Evolutionary conservation across 208 protist genomes (phyloP).

Genomic region (Trypanosoma platydactyli): DNA sequence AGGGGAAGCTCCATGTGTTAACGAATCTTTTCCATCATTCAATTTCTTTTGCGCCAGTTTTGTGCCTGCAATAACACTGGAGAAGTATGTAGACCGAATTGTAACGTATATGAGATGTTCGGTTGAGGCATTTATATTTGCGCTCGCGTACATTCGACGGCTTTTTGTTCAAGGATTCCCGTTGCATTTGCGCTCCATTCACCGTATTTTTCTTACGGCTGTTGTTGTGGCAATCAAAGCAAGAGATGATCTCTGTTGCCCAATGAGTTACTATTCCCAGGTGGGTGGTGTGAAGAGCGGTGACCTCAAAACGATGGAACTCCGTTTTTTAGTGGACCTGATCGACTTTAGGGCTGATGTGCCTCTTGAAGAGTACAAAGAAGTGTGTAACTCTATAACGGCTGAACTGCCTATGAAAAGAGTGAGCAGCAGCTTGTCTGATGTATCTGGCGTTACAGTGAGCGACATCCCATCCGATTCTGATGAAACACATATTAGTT

Average conservation of each 20-base stretch:
- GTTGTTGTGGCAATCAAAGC: constrained; percentile 88
- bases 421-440: constrained; percentile 27
- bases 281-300: constrained; percentile 80
- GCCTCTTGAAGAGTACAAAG: constrained; percentile 37
- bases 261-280: constrained; percentile 90
- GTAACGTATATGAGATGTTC: constrained; percentile 55
- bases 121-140: constrained; percentile 48
- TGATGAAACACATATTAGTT: constrained; percentile 5
- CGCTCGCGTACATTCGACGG: constrained; percentile 46
- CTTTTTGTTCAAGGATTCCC: constrained; percentile 42
- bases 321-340: constrained; percentile 73
- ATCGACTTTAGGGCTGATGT: constrained; percentile 57
- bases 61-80: constrained; percentile 43
- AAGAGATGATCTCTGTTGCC: constrained; percentile 90
- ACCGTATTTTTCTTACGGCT: constrained; percentile 87
- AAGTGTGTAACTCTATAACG: constrained; percentile 43
- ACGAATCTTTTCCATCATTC: constrained; percentile 37
- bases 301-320: constrained; percentile 88
- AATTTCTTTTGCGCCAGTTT: constrained; percentile 50
- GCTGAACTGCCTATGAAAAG: constrained; percentile 4
- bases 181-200: constrained; percentile 62
- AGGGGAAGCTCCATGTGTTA: constrained; percentile 14
- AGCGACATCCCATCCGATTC: constrained; percentile 27
- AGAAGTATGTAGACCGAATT: constrained; percentile 44
- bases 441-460: constrained; percentile 9